These are phyloP conservation scores for Penicillium fimorum DNA, from an alignment of 495 filamentous ascomycete species.

Conservation along the genomic window DNA sequence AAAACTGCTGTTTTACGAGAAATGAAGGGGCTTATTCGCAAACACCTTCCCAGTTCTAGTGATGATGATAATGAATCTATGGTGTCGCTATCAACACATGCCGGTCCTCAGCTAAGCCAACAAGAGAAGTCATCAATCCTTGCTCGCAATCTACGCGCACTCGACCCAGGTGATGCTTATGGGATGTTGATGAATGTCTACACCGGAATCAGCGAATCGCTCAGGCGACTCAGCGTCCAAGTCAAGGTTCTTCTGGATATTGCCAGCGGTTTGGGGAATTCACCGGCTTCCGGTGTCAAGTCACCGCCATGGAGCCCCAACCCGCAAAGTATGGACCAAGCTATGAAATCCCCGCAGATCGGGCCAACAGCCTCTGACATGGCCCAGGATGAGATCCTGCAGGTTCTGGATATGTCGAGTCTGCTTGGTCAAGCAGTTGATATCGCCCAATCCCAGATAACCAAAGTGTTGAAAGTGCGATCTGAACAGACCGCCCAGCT, in stretches of 20 bases:
- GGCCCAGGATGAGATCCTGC: conserved; percentile 76
- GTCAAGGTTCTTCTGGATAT: conserved; percentile 95
- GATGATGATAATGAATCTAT: conserved; percentile 92
- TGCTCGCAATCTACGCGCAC: conserved; percentile 84
- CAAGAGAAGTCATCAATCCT: conserved; percentile 88
- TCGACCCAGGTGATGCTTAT: conserved; percentile 84
- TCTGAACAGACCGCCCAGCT: conserved; percentile 76
- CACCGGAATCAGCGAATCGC: conserved; percentile 78
- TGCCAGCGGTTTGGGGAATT: conserved; percentile 67
- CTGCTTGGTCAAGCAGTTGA: conserved; percentile 94
- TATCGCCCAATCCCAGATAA: conserved; percentile 86
- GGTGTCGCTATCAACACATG: conserved; percentile 80
- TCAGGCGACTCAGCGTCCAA: conserved; percentile 82
- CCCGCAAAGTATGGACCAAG: conserved; percentile 29
- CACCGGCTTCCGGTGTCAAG: conserved; percentile 31
- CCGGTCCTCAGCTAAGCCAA: conserved; percentile 66
- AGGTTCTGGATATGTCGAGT: conserved; percentile 86
- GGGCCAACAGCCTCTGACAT: conserved; percentile 29
- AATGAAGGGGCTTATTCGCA: conserved; percentile 80
- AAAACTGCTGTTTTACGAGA: conserved; percentile 84
- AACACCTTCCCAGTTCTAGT: conserved; percentile 82
- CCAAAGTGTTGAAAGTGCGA: conserved; percentile 88
- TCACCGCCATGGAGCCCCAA: conserved; percentile 52
- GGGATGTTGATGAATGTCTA: conserved; percentile 80
- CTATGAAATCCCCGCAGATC: conserved; percentile 14